phyloP scores from a whole-genome alignment of 2,329 filamentous ascomycete species.

The Zymoseptoria ardabiliae region DNA sequence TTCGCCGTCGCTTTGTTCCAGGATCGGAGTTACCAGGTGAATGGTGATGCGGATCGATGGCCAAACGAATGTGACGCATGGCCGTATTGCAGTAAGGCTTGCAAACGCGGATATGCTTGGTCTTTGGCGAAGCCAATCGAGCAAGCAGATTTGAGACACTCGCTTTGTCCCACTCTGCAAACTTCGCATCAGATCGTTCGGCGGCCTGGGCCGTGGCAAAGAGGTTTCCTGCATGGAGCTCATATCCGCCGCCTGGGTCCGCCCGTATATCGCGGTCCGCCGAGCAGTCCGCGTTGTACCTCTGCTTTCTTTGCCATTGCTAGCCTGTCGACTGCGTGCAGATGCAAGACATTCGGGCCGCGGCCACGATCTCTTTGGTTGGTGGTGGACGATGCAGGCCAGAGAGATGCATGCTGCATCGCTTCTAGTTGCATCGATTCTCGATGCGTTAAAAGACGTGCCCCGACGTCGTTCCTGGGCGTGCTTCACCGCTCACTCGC shows the following conservation, averaged over 20 bases:
- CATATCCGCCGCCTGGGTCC: background rate
- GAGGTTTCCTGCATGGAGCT: slow-evolving; percentile 2
- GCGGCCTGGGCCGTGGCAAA: slow-evolving; percentile 2
- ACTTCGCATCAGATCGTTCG: slow-evolving; percentile 9
- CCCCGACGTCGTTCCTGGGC: background rate
- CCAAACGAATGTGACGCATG: background rate
- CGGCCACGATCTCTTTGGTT: slow-evolving; percentile 6
- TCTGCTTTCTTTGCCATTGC: slow-evolving; percentile 1
- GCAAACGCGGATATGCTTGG: slow-evolving; percentile 14
- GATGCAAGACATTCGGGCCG: slow-evolving; percentile 6
- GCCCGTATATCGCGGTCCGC: background rate
- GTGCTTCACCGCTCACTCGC: slow-evolving; percentile 7
- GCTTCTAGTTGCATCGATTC: background rate
- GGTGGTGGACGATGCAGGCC: slow-evolving; percentile 6
- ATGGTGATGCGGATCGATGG: background rate
- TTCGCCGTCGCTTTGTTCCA: background rate
- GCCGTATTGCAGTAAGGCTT: slow-evolving; percentile 5
- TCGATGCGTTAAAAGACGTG: slow-evolving; percentile 8
- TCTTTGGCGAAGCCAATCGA: slow-evolving; percentile 7
- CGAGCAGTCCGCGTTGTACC: background rate
- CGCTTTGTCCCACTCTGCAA: slow-evolving; percentile 27
- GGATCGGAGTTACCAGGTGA: background rate
- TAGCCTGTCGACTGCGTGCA: slow-evolving; percentile 1
- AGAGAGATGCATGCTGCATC: background rate
- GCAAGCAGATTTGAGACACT: slow-evolving; percentile 16